Conservation (phyloP, 306 rosid genomes). For the Vigna hirtella region DNA sequence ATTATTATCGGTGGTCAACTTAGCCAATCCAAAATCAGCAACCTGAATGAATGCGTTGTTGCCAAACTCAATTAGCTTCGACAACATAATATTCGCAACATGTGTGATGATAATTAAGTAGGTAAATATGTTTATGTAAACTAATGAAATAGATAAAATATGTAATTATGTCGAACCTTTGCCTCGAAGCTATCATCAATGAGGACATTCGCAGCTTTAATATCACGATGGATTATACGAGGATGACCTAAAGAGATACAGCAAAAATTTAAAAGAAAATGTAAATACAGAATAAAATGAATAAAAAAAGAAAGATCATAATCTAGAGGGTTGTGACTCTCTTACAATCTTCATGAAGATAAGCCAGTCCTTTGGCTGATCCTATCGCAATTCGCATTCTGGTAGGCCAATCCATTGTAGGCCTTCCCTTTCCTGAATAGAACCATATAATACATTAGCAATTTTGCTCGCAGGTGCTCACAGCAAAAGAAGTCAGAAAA, state of each 20-base stretch:
- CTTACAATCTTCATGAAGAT: conserved; percentile 95
- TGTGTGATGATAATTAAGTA: neutral
- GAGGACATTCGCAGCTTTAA: conserved; percentile 85
- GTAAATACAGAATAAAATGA: neutral
- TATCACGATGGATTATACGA: conserved; percentile 87
- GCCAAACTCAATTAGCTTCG: conserved; percentile 18
- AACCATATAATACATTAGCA: neutral
- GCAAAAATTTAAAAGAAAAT: neutral
- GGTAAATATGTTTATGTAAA: conserved; percentile 1
- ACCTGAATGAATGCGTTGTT: conserved; percentile 57
- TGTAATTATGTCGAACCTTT: conserved; percentile 56
- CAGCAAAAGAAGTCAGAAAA: neutral
- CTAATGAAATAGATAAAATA: conserved; percentile 13
- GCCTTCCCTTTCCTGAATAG: conserved; percentile 60
- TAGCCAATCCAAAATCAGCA: conserved; percentile 96
- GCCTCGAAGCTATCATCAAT: conserved; percentile 84
- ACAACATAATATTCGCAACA: neutral
- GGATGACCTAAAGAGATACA: conserved; percentile 71
- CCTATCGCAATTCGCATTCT: conserved; percentile 82
- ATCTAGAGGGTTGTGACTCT: conserved; percentile 39
- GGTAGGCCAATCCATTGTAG: conserved; percentile 78
- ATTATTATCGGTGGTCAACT: conserved; percentile 70
- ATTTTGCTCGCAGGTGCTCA: neutral
- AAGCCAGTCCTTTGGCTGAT: conserved; percentile 85
- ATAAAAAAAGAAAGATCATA: neutral